phyloP scores from a whole-genome alignment of 495 filamentous ascomycete genomes.

The Podospora bellae-mahoneyi region DNA sequence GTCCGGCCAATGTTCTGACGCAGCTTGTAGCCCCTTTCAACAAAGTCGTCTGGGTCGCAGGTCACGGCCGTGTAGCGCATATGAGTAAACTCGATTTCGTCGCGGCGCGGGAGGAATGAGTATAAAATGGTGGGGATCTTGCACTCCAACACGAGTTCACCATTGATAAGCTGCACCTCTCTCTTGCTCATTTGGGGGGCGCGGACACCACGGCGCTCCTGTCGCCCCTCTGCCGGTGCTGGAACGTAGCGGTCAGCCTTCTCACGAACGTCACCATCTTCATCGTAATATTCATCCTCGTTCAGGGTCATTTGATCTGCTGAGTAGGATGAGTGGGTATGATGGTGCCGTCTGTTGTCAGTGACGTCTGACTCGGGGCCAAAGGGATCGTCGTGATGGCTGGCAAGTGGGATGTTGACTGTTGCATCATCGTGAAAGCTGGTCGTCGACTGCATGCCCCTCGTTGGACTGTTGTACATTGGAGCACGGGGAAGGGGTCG shows the following conservation, averaged over 20 bases:
- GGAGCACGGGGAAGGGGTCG: constrained; percentile 90
- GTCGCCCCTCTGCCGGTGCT: constrained; percentile 71
- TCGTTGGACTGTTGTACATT: constrained; percentile 58
- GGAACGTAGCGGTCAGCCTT: constrained; percentile 76
- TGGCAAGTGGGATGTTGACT: constrained; percentile 56
- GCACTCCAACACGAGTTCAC: constrained; percentile 95
- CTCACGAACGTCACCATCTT: constrained; percentile 57
- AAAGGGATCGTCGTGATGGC: constrained; percentile 71
- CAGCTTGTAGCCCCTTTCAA: constrained; percentile 81
- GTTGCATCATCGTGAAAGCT: constrained; percentile 52
- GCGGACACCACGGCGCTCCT: constrained; percentile 78
- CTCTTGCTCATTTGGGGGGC: constrained; percentile 87
- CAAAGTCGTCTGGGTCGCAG: constrained; percentile 95
- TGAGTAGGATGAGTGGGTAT: constrained; percentile 57
- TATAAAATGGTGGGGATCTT: constrained; percentile 98
- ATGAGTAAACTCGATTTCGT: constrained; percentile 96
- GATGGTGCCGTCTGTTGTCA: constrained; percentile 30
- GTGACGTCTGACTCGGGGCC: constrained; percentile 55
- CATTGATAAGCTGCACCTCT: constrained; percentile 93
- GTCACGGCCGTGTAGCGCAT: constrained; percentile 99
- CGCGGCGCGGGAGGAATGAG: constrained; percentile 85
- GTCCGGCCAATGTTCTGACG: constrained; percentile 91
- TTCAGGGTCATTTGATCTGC: constrained; percentile 53
- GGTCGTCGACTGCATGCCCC: constrained; percentile 28
- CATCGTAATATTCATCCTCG: constrained; percentile 30